These are phyloP conservation scores for Aspergillus baeticus DNA, from an alignment of 495 filamentous ascomycete species.

Conservation along the genomic window DNA sequence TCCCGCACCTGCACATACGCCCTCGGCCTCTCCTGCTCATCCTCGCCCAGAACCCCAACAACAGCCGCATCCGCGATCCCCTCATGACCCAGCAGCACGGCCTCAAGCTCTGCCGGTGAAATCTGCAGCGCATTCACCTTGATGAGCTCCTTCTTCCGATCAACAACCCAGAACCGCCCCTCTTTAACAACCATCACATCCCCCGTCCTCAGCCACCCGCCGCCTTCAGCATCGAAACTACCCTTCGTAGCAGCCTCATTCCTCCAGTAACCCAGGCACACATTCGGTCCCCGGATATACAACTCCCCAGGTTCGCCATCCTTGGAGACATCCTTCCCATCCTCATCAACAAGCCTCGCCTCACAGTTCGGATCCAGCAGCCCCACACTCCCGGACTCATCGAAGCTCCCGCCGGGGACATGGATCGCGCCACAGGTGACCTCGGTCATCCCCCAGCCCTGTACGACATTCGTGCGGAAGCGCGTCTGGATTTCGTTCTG, in stretches of 20 bases:
- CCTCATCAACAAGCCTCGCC: constrained; percentile 26
- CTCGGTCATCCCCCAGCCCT: constrained; percentile 54
- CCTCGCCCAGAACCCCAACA: constrained; percentile 24
- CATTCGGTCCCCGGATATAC: constrained; percentile 35
- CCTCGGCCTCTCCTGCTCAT: constrained; percentile 8
- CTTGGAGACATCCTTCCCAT: constrained; percentile 14
- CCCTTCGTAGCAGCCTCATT: constrained; percentile 42
- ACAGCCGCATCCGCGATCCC: constrained; percentile 45
- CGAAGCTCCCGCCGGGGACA: constrained; percentile 5
- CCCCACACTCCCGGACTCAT: constrained; percentile 22
- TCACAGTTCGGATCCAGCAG: constrained; percentile 22
- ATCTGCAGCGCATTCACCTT: constrained; percentile 48
- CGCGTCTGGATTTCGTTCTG: constrained; percentile 40
- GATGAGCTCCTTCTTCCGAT: constrained; percentile 42
- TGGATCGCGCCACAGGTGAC: constrained; percentile 24
- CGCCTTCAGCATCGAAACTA: constrained; percentile 31
- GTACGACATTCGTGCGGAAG: constrained; percentile 42
- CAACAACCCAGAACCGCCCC: constrained; percentile 44
- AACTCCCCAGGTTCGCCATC: constrained; percentile 35
- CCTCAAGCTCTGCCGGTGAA: constrained; percentile 49
- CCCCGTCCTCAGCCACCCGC: constrained; percentile 46
- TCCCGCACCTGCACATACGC: constrained; percentile 16
- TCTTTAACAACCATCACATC: constrained; percentile 34
- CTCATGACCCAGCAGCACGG: constrained; percentile 38
- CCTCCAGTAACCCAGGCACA: constrained; percentile 39